Percentiles rank a stretch among this genome's conserved stretches.
phyloP scores from a whole-genome alignment of 345 rosid genomes.

The Erysimum cheiranthoides region DNA sequence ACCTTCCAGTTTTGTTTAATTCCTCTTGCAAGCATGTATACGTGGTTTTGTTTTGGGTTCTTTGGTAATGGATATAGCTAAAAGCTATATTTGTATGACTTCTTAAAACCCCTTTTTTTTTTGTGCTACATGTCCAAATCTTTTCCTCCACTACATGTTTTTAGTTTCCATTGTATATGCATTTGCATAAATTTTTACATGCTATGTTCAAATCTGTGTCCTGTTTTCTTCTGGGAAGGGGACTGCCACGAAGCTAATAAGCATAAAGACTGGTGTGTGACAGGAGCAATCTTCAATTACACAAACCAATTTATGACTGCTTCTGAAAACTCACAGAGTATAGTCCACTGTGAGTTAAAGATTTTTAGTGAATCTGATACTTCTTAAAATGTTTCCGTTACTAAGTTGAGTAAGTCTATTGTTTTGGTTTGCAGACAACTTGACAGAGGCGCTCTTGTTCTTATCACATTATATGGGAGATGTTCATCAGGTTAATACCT shows the following conservation, averaged over 20 bases:
- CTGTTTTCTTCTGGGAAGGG: slow-evolving; percentile 52
- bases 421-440: slow-evolving; percentile 59
- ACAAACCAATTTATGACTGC: slow-evolving; percentile 65
- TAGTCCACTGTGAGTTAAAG: slow-evolving; percentile 53
- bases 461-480: slow-evolving; percentile 86
- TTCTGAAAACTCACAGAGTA: slow-evolving; percentile 46
- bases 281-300: slow-evolving; percentile 88
- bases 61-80: background rate
- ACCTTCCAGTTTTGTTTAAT: background rate
- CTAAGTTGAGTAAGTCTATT: slow-evolving; percentile 40
- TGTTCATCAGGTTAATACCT: slow-evolving; percentile 97
- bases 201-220: slow-evolving; percentile 15
- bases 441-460: slow-evolving; percentile 88
- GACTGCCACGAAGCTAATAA: slow-evolving; percentile 75
- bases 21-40: slow-evolving; percentile 1
- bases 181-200: background rate
- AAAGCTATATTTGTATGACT: background rate
- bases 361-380: slow-evolving; percentile 7
- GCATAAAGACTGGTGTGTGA: slow-evolving; percentile 60
- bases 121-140: background rate
- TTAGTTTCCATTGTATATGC: background rate
- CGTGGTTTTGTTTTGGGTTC: slow-evolving; percentile 2
- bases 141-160: background rate
- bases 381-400: background rate
- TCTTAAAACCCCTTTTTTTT: background rate